Conservation (phyloP, 2,329 filamentous ascomycete species). For the Clonostachys rhizophaga region DNA sequence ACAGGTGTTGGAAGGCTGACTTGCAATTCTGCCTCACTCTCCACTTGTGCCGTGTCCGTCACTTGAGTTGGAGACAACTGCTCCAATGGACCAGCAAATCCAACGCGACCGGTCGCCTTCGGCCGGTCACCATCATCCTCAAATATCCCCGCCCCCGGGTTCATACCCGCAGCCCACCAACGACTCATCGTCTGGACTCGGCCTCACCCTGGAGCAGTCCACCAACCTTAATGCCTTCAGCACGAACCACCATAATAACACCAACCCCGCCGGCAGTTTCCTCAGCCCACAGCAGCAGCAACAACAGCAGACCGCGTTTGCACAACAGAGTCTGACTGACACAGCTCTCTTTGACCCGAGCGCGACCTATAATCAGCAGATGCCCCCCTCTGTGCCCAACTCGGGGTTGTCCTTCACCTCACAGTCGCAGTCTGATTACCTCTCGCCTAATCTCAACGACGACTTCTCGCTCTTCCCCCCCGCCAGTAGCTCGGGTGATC, state of each 20-base stretch:
- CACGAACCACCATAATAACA: conserved; percentile 25
- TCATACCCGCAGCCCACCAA: conserved; percentile 37
- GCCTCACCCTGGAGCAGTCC: conserved; percentile 52
- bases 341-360: conserved; percentile 32
- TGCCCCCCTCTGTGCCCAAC: conserved; percentile 24
- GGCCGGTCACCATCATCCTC: conserved; percentile 47
- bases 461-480: conserved; percentile 66
- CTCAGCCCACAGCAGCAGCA: conserved; percentile 25
- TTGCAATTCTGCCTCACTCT: conserved; percentile 1
- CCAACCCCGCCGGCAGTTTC: conserved; percentile 38
- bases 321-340: conserved; percentile 24
- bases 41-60: too few relatives aligned
- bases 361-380: conserved; percentile 38
- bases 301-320: conserved; percentile 18
- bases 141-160: conserved; percentile 60
- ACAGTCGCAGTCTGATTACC: conserved; percentile 36
- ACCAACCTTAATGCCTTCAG: conserved; percentile 32
- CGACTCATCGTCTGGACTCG: conserved; percentile 45
- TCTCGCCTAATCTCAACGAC: conserved; percentile 46
- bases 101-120: conserved; percentile 57
- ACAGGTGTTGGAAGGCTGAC: conserved; percentile 2
- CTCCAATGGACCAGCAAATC: conserved; percentile 32
- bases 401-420: conserved; percentile 32
- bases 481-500: conserved; percentile 44
- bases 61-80: not conserved